phyloP scores from a whole-genome alignment of 1,284 basidiomycete species.

The Ganoderma lucidum region DNA sequence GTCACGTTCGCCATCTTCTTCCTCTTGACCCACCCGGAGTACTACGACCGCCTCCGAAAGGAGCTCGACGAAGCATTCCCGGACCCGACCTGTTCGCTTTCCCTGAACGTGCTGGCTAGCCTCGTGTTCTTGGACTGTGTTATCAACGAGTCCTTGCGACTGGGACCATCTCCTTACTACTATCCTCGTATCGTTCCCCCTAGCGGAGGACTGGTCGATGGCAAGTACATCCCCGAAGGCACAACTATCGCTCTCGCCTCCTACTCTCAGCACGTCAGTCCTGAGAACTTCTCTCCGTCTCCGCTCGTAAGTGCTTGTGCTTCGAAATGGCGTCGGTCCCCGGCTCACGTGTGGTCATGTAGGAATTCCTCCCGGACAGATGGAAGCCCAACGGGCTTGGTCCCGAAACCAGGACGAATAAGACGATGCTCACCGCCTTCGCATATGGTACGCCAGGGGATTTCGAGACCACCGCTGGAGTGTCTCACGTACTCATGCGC shows the following conservation, averaged over 20 bases:
- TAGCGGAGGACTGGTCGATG: slow-evolving; percentile 22
- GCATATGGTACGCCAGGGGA: slow-evolving; percentile 27
- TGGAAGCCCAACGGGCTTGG: slow-evolving; percentile 34
- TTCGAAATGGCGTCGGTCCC: not conserved
- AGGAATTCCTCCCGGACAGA: slow-evolving; percentile 37
- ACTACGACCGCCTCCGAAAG: slow-evolving; percentile 29
- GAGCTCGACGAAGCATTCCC: slow-evolving; percentile 37
- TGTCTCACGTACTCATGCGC: not conserved
- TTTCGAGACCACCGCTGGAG: not conserved
- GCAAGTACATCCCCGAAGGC: slow-evolving; percentile 13
- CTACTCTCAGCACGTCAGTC: slow-evolving; percentile 31
- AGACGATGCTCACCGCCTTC: slow-evolving; percentile 33
- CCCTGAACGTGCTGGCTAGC: slow-evolving; percentile 21
- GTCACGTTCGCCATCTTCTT: slow-evolving; percentile 33
- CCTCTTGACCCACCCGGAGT: slow-evolving; percentile 29
- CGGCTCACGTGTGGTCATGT: not conserved
- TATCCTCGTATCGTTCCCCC: too few relatives aligned
- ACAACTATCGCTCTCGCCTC: too few relatives aligned
- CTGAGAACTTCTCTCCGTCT: slow-evolving; percentile 38
- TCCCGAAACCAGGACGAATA: slow-evolving; percentile 24
- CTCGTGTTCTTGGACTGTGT: slow-evolving; percentile 40
- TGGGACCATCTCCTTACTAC: slow-evolving; percentile 10
- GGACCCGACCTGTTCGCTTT: slow-evolving; percentile 21
- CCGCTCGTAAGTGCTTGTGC: slow-evolving; percentile 17
- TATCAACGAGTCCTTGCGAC: slow-evolving; percentile 37